These are phyloP conservation scores for Yarrowia porcina DNA, from an alignment of 805 yeast genomes.

Conservation along the genomic window DNA sequence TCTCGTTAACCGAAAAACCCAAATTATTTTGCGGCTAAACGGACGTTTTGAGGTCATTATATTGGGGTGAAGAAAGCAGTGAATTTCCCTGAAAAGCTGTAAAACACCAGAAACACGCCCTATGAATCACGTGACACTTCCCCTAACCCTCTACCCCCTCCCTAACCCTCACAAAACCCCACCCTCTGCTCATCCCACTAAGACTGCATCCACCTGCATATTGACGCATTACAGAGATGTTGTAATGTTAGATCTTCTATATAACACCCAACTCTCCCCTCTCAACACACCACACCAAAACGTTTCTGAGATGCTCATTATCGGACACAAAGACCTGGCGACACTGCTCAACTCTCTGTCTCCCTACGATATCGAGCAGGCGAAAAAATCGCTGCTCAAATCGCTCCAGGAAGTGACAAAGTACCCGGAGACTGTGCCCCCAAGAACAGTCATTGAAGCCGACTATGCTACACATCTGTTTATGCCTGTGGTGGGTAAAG, in stretches of 20 bases:
- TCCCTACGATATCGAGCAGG: background rate
- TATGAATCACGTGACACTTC: background rate
- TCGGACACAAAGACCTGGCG: constrained; percentile 19
- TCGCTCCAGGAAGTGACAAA: constrained; percentile 7
- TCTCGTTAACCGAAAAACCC: too few relatives aligned
- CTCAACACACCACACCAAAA: background rate
- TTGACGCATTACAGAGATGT: too few relatives aligned
- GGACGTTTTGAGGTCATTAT: too few relatives aligned
- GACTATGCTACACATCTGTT: constrained; percentile 18
- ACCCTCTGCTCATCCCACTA: background rate
- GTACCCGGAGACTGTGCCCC: constrained; percentile 16
- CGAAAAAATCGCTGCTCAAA: background rate
- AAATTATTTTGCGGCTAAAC: too few relatives aligned
- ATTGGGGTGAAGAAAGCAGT: too few relatives aligned
- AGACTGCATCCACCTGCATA: background rate
- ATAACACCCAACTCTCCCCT: background rate
- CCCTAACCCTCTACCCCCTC: background rate
- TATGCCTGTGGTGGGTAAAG: constrained; percentile 23
- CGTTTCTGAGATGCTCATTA: background rate
- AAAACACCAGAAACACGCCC: too few relatives aligned
- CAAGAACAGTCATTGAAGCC: constrained; percentile 17
- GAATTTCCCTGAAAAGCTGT: too few relatives aligned
- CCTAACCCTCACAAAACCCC: background rate
- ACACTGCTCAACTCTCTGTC: constrained; percentile 8
- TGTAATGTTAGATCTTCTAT: too few relatives aligned